Base-by-base conservation (phyloP, 257 asterid genomes). In the Salvia rosmarinus region DNA sequence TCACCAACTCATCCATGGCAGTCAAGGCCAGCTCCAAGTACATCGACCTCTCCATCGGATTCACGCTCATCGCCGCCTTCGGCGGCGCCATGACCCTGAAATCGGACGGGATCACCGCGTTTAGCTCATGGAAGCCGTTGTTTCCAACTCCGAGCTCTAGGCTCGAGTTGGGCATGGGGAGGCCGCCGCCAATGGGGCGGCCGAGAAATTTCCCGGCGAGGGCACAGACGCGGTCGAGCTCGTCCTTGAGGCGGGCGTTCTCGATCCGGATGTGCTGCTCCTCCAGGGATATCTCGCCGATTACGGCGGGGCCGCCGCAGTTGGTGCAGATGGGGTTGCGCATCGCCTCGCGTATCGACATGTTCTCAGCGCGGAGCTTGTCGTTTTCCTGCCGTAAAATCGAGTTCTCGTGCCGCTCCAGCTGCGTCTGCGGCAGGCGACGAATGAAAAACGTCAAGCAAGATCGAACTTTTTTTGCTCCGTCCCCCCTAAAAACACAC, bases 1-100 rank as follows among this genome's bases (percentile, higher is more conserved):
- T 95, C 25, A 92, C 90, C 28, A 95, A 46, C 34, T 92, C 97
- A 64, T 91, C 89, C 98, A 95, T 95, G 14, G 98, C 91, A 4
- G 88, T 72, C 77, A 89, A 74, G 1, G 99, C 99, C 0, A 92
- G 90, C 83, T 95, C 98, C 73, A 92, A 67, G 61, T 86, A 91
- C 90, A 94, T 86, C 2, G 98, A 88, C 34, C 96, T 82, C 77
- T 73, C 85, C n/a, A 77, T 77, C 0, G 86, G 80, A 3, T 67
- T 57, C 3, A 64, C 34, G 8, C 8, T 76, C 17, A 79, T 65
- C 1, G 28, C 13, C 3, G 59, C 52, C 47, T 84, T 87, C 2
- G 75, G 43, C 1, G 74, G 21, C 43, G 20, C 67, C 14, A 78
- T 34, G 3, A 67, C 49, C 3, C 57, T 72, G 50, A 84, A 89